Evolutionary conservation across 495 filamentous ascomycete genomes (phyloP).

Genomic region (Patellaria atrata): DNA sequence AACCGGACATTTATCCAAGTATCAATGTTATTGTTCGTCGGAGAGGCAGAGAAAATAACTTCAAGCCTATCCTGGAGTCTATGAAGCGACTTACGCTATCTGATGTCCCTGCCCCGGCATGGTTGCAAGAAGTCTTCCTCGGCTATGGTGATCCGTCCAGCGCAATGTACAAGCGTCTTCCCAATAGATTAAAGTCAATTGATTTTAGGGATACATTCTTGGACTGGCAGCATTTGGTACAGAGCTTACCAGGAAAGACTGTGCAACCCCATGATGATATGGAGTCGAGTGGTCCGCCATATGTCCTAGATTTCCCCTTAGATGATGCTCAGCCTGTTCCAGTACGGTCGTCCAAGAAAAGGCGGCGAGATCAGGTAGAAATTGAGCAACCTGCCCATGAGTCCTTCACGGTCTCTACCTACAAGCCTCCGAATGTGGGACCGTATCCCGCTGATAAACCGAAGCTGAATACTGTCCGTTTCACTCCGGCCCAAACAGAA

Average conservation of each 20-base stretch:
- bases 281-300: constrained; percentile 65
- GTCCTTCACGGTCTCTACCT: constrained; percentile 71
- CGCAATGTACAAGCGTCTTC: constrained; percentile 69
- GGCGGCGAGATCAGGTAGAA: constrained; percentile 58
- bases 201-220: constrained; percentile 92
- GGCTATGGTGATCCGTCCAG: constrained; percentile 86
- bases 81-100: constrained; percentile 77
- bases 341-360: constrained; percentile 52
- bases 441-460: constrained; percentile 85
- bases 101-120: constrained; percentile 72
- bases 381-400: constrained; percentile 44
- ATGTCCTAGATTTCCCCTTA: constrained; percentile 50
- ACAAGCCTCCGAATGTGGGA: constrained; percentile 78
- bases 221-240: constrained; percentile 86
- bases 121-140: constrained; percentile 93
- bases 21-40: constrained; percentile 82
- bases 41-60: constrained; percentile 88
- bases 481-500: constrained; percentile 82
- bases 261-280: constrained; percentile 62
- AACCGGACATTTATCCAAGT: constrained; percentile 63
- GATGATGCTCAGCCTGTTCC: constrained; percentile 29
- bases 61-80: constrained; percentile 83
- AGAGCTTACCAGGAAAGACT: constrained; percentile 70
- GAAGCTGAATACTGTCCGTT: constrained; percentile 68
- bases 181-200: constrained; percentile 59